phyloP scores from a whole-genome alignment of 176 grass and related monocot species.

The Alopecurus myosuroides region DNA sequence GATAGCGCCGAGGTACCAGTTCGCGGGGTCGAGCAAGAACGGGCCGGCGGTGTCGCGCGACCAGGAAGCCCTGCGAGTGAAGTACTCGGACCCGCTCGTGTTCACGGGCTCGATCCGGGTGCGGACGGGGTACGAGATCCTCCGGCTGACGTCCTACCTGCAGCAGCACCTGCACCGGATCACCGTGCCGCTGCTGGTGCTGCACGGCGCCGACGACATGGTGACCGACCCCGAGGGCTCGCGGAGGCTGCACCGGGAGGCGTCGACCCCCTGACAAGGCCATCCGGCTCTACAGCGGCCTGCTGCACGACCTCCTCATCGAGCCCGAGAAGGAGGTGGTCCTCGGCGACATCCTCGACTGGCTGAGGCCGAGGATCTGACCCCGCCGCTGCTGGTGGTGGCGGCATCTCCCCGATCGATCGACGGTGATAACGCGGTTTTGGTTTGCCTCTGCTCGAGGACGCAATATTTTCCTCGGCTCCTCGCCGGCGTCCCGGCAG shows the following conservation, averaged over 20 bases:
- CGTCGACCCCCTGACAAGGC: constrained; percentile 57
- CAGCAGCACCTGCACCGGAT: constrained; percentile 48
- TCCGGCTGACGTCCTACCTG: constrained; percentile 55
- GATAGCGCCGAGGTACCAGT: constrained; percentile 66
- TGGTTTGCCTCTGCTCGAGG: neutral
- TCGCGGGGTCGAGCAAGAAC: constrained; percentile 37
- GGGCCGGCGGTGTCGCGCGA: constrained; percentile 63
- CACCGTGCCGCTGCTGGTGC: constrained; percentile 50
- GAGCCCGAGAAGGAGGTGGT: constrained; percentile 68
- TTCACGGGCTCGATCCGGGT: constrained; percentile 86
- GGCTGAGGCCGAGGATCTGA: constrained; percentile 49
- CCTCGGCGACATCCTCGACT: constrained; percentile 66
- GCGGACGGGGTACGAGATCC: constrained; percentile 76
- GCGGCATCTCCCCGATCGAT: neutral
- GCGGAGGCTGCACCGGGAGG: constrained; percentile 38
- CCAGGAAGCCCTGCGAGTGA: constrained; percentile 52
- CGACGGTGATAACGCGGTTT: constrained; percentile 17
- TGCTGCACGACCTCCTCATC: constrained; percentile 83
- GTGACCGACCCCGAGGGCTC: constrained; percentile 72
- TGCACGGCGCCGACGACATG: constrained; percentile 65
- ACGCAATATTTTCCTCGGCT: neutral
- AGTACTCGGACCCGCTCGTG: constrained; percentile 82
- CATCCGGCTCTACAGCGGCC: constrained; percentile 51
- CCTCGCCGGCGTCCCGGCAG: neutral
- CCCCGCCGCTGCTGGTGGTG: too few species aligned